Base-by-base conservation (phyloP, 495 filamentous ascomycete genomes). In the Pyrenula aspistea region DNA sequence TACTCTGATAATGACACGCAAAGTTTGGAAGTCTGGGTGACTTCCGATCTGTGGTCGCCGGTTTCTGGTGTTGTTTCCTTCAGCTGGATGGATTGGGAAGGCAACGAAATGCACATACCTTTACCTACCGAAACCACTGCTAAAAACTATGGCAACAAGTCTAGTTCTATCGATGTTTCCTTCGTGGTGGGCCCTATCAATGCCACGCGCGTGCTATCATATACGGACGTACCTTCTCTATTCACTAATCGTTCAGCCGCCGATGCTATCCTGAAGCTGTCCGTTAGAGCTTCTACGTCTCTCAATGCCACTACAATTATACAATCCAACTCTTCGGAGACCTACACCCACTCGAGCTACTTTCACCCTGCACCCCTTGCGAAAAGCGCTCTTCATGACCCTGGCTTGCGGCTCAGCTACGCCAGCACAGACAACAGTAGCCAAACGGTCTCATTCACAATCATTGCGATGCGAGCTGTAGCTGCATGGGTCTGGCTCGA, bases 401-500 rank as follows among this genome's bases (percentile, higher is more conserved):
- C 31, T 15, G 4, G 8, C 31, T 15, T 42, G 8, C 4, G 8
- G 8, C 31, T 42, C 4, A 42, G 8, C 31, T 42, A 42, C 31
- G 15, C 31, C 4, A 8, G 8, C 31, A 42, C 31, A 4, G 4
- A 4, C 31, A 42, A 42, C 15, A n/a, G n/a, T n/a, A n/a, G n/a
- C n/a, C n/a, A n/a, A n/a, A n/a, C n/a, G n/a, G n/a, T n/a, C n/a
- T 42, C 31, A 4, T 81, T 81, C 58, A 71, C 73, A 0, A 69
- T 81, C 2, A 60, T 67, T 24, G 77, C 78, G 0, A 71, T 64
- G 12, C 72, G 56, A 54, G 79, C 73, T 0, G 67, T 76, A 4
- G 78, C 77, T 3, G 72, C 74, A 12, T 82, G 76, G 76, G 77
- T 77, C 1, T 82, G 79, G 79, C 64, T 82, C n/a, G 73, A 74